phyloP scores from a whole-genome alignment of 1,139 yeast genomes.

The Candida sanyaensis region DNA sequence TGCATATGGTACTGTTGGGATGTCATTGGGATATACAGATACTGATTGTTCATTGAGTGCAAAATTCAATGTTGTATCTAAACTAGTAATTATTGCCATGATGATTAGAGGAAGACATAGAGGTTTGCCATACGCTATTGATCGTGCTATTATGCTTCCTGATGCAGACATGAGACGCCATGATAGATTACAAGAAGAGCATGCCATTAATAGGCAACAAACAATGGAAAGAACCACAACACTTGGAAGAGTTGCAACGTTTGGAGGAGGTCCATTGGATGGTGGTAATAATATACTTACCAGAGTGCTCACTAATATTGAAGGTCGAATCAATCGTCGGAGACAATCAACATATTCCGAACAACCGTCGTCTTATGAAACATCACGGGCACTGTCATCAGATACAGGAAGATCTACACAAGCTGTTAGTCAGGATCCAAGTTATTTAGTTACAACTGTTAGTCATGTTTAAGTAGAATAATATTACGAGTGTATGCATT shows the following conservation, averaged over 20 bases:
- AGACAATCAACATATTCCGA: constrained; percentile 1
- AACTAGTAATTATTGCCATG: constrained; percentile 83
- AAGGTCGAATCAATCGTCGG: constrained; percentile 9
- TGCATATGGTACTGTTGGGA: constrained; percentile 96
- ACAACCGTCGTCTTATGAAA: not conserved
- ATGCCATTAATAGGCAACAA: constrained; percentile 42
- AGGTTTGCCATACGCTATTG: constrained; percentile 92
- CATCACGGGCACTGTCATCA: not conserved
- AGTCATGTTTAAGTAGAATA: constrained; percentile 8
- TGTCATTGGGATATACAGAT: constrained; percentile 79
- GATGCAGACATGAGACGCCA: constrained; percentile 65
- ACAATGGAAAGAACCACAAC: constrained; percentile 30
- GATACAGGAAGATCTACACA: not conserved
- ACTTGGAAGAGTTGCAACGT: constrained; percentile 14
- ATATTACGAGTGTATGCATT: not conserved
- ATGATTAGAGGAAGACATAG: constrained; percentile 96
- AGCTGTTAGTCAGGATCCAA: constrained; percentile 6
- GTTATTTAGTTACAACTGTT: constrained; percentile 13
- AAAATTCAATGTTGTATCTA: constrained; percentile 71
- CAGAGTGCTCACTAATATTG: constrained; percentile 17
- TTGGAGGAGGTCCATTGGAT: constrained; percentile 16
- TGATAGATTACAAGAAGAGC: constrained; percentile 68
- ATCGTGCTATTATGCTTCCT: constrained; percentile 91
- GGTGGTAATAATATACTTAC: constrained; percentile 15
- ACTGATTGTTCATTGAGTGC: constrained; percentile 70